Evolutionary conservation across 805 yeast species (phyloP).

Genomic region (Candida awuae): DNA sequence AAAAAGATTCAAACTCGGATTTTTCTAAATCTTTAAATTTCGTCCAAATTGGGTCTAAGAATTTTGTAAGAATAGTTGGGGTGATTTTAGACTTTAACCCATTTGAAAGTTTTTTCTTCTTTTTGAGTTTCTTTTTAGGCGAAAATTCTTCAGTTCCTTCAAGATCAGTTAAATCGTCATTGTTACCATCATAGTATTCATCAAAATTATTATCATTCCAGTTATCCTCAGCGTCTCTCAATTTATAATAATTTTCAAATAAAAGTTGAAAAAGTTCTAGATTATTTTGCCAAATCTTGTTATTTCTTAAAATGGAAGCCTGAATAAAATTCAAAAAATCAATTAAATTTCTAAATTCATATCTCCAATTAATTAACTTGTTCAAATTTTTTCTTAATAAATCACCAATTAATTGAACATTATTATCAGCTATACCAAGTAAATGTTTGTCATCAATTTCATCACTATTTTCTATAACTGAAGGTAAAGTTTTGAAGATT

Average conservation of each 20-base stretch:
- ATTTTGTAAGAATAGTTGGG: constrained; percentile 10
- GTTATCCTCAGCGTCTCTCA: constrained; percentile 6
- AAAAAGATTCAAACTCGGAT: constrained; percentile 13
- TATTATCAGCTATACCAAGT: constrained; percentile 16
- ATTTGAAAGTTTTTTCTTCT: neutral
- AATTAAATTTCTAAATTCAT: constrained; percentile 20
- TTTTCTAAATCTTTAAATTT: constrained; percentile 5
- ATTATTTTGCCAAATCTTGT: constrained; percentile 23
- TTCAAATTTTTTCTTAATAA: constrained; percentile 21
- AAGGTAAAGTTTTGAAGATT: constrained; percentile 24
- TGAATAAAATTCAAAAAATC: constrained; percentile 25
- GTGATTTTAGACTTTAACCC: neutral
- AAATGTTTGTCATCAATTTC: constrained; percentile 16
- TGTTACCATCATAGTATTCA: constrained; percentile 4
- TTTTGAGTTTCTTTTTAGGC: neutral
- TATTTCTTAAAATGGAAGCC: constrained; percentile 18
- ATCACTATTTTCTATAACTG: constrained; percentile 18
- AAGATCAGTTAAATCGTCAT: constrained; percentile 1
- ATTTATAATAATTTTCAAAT: constrained; percentile 18
- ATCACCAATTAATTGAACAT: constrained; percentile 18
- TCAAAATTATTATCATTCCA: neutral
- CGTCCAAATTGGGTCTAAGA: constrained; percentile 21
- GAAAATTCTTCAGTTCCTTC: neutral
- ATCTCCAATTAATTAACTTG: constrained; percentile 26
- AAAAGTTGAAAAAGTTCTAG: constrained; percentile 23